phyloP scores from a whole-genome alignment of 2,329 filamentous ascomycete genomes.

The Fusarium domesticum region DNA sequence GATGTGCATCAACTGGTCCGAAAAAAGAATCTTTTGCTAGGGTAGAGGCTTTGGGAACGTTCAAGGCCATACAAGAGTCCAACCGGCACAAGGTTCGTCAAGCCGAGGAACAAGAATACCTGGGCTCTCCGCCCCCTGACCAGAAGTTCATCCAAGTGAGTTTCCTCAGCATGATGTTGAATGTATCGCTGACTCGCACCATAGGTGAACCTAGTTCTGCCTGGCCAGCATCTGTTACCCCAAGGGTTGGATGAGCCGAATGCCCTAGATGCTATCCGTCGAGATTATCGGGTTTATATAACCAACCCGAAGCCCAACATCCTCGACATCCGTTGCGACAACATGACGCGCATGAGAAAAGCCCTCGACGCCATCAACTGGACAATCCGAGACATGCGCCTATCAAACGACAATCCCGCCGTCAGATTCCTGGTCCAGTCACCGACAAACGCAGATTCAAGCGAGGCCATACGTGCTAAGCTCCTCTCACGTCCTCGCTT shows the following conservation, averaged over 20 bases:
- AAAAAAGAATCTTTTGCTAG: conserved; percentile 7
- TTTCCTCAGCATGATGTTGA: not conserved
- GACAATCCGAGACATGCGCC: conserved; percentile 33
- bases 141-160: conserved; percentile 27
- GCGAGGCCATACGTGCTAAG: conserved; percentile 21
- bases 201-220: conserved; percentile 28
- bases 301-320: conserved; percentile 20
- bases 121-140: conserved; percentile 24
- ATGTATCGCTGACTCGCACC: not conserved
- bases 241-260: conserved; percentile 22
- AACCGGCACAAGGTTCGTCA: conserved; percentile 15
- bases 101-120: conserved; percentile 21
- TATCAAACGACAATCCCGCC: conserved; percentile 24
- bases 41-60: conserved; percentile 16
- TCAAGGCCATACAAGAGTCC: conserved; percentile 23
- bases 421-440: conserved; percentile 31
- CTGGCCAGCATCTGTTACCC: conserved; percentile 29
- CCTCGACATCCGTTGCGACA: conserved; percentile 27
- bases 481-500: conserved; percentile 26
- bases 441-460: conserved; percentile 11
- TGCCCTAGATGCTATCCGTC: conserved; percentile 30
- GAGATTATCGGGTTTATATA: conserved; percentile 33
- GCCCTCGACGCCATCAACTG: conserved; percentile 32
- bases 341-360: conserved; percentile 24
- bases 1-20: no score